Conservation (phyloP, 2,329 filamentous ascomycete species). For the Talaromyces marneffei region DNA sequence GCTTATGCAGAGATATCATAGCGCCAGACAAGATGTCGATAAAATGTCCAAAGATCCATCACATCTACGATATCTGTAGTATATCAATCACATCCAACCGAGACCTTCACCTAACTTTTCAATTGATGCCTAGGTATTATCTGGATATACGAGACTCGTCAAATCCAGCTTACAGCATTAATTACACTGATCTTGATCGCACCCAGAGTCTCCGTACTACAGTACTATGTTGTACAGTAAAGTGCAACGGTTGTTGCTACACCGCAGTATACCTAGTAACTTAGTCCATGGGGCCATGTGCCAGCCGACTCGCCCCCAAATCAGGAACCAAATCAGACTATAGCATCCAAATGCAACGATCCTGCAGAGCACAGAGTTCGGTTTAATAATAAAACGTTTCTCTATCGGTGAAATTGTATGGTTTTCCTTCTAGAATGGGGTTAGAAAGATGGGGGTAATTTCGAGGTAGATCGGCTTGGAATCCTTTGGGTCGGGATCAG, state of each 20-base stretch:
- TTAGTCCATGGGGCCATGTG: too few relatives aligned
- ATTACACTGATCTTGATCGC: too few relatives aligned
- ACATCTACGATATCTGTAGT: too few relatives aligned
- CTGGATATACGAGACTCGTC: neutral
- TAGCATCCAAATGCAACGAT: neutral
- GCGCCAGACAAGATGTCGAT: neutral
- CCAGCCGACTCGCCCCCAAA: neutral
- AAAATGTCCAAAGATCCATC: neutral
- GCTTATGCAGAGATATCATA: neutral
- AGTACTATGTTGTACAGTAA: too few relatives aligned
- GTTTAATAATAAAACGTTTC: neutral
- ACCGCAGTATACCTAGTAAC: too few relatives aligned
- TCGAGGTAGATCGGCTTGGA: neutral
- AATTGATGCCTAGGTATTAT: too few relatives aligned
- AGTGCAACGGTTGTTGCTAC: neutral
- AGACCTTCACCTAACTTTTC: neutral
- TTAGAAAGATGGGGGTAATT: neutral
- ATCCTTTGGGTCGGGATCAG: too few relatives aligned
- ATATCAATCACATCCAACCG: neutral
- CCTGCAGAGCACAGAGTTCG: neutral
- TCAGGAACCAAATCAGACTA: neutral
- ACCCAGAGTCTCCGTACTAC: neutral
- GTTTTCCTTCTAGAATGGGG: neutral
- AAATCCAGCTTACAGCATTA: neutral
- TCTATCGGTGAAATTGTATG: neutral